Conservation (phyloP, 2,329 filamentous ascomycete species). For the Microsporum canis region DNA sequence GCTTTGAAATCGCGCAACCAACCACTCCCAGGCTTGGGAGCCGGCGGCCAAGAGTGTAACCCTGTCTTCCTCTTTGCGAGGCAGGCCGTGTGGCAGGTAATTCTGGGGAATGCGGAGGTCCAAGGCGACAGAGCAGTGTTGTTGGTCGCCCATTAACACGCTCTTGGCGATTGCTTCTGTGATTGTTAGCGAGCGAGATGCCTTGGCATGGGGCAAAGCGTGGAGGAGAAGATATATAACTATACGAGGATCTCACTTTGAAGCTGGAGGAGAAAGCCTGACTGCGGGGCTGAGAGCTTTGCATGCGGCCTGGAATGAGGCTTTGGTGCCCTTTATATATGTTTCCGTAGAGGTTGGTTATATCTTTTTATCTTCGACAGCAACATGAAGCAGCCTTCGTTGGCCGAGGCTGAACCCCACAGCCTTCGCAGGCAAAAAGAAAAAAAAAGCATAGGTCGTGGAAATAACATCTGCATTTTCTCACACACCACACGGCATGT, state of each 20-base stretch:
- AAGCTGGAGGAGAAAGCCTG: background rate
- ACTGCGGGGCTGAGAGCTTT: background rate
- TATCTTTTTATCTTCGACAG: background rate
- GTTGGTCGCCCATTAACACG: background rate
- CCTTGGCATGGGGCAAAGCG: background rate
- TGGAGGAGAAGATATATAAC: background rate
- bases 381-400: background rate
- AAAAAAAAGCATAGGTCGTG: background rate
- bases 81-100: background rate
- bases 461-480: background rate
- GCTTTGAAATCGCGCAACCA: background rate
- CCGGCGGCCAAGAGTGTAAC: background rate
- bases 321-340: background rate
- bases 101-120: background rate
- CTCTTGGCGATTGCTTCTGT: background rate
- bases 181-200: background rate
- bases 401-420: slow-evolving; percentile 3
- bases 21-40: background rate
- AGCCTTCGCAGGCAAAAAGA: background rate
- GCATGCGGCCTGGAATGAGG: background rate
- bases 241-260: slow-evolving; percentile 1
- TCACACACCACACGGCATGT: background rate
- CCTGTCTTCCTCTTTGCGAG: background rate
- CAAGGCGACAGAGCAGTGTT: background rate
- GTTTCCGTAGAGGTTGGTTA: background rate